Evolutionary conservation across 805 yeast genomes (phyloP).

Genomic region (Kuraishia piskuri): DNA sequence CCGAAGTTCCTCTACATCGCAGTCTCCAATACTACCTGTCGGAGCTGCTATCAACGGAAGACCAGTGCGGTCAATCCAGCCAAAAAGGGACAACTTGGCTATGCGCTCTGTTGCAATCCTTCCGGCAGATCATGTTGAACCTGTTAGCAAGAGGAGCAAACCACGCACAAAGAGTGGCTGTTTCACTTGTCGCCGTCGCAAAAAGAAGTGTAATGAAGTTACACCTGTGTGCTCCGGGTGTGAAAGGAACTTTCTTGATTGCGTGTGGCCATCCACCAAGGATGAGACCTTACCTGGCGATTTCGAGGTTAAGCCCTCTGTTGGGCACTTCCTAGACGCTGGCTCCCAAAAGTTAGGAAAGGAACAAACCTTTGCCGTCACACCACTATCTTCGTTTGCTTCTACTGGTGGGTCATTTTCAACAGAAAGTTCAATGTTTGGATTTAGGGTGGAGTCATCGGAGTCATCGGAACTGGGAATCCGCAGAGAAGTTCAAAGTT

Average conservation of each 20-base stretch:
- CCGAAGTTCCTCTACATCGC: neutral
- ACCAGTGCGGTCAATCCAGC: neutral
- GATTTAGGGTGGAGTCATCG: neutral
- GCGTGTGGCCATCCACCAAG: constrained; percentile 21
- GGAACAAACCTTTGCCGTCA: neutral
- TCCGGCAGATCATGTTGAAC: neutral
- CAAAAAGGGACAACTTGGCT: neutral
- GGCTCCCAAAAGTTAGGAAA: neutral
- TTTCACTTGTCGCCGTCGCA: constrained; percentile 26
- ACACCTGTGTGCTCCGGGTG: constrained; percentile 27
- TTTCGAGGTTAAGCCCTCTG: constrained; percentile 14
- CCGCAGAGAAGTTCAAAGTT: neutral
- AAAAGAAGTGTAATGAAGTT: constrained; percentile 29
- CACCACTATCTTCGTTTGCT: neutral
- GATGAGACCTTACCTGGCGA: constrained; percentile 18
- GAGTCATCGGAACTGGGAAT: neutral
- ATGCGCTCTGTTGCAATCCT: neutral
- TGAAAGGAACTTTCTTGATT: constrained; percentile 20
- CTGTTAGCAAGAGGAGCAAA: neutral
- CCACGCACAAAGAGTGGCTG: constrained; percentile 27
- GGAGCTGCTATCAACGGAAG: neutral
- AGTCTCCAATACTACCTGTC: neutral
- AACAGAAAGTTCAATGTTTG: neutral
- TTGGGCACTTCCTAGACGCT: neutral
- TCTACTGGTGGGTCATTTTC: neutral